A percentile compares a stretch with the other conserved stretches of the same genome.
Conservation (phyloP, 352 stramenopile genomes). For the Phytopythium ostracodes region DNA sequence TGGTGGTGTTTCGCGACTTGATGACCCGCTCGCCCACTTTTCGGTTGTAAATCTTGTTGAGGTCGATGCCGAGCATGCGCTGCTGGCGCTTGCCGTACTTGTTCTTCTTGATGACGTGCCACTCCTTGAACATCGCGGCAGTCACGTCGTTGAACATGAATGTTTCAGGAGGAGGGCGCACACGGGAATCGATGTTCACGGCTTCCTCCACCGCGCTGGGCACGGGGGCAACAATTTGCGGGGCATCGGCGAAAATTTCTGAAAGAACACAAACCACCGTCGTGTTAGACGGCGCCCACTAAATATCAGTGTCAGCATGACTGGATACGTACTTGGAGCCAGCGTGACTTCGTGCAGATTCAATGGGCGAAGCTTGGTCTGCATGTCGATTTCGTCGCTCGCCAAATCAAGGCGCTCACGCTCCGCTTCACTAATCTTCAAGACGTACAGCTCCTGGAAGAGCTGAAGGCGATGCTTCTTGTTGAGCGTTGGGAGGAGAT, state of each 20-base stretch:
- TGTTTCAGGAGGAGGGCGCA: slow-evolving; percentile 73
- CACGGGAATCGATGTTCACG: slow-evolving; percentile 56
- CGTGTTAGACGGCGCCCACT: not conserved
- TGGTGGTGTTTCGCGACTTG: slow-evolving; percentile 85
- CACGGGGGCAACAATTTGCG: slow-evolving; percentile 65
- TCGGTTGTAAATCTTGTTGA: slow-evolving; percentile 89
- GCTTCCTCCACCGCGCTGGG: slow-evolving; percentile 65
- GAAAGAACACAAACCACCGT: slow-evolving; percentile 6
- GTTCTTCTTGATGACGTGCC: slow-evolving; percentile 90
- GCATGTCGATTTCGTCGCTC: slow-evolving; percentile 85
- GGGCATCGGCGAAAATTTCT: slow-evolving; percentile 86
- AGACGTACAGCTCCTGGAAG: slow-evolving; percentile 84
- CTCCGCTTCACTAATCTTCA: slow-evolving; percentile 87
- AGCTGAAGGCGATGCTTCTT: slow-evolving; percentile 85
- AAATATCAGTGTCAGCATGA: not conserved
- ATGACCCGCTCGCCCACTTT: slow-evolving; percentile 89
- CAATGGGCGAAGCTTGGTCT: slow-evolving; percentile 78
- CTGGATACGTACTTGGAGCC: slow-evolving; percentile 54
- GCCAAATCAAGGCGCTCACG: slow-evolving; percentile 74
- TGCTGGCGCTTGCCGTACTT: slow-evolving; percentile 89
- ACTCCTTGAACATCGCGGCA: slow-evolving; percentile 89
- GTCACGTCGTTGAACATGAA: slow-evolving; percentile 92
- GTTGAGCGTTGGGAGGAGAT: slow-evolving; percentile 81
- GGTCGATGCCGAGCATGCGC: slow-evolving; percentile 83
- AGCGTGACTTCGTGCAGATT: slow-evolving; percentile 87